Evolutionary conservation across 768 basidiomycete species (phyloP), one percentile per base, ranked within the genome.

Genomic region (Xerocomus potaroensis): DNA sequence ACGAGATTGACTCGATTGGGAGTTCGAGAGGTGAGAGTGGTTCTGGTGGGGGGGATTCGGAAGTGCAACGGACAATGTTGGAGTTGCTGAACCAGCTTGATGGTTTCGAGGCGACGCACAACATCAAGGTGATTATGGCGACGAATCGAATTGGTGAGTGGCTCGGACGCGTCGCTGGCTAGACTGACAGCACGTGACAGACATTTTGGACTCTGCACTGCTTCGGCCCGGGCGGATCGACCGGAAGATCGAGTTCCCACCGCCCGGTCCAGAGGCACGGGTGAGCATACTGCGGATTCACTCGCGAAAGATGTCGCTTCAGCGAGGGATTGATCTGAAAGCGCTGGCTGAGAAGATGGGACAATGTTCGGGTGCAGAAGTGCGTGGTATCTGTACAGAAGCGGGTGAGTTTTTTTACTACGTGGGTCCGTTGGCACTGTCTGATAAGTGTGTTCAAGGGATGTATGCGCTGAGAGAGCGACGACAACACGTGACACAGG

Each of bases 321-420:
- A 98, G 70, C 80, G 95, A 48, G 94, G 94, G 2, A 99, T 99
- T 68, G 93, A 99, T 70, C 77, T 97, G n/a, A 87, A 91, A 14
- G 84, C 86, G 2, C 75, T 99, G 3, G 95, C 95, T 0, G 95
- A 98, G 67, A 98, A 99, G 77, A 99, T 98, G 95, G 95, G 95
- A 0, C 91, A 96, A 62, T 97, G 95, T 64, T 95, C 91, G 2
- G 95, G 95, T 55, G 95, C 95, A 2, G 95, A 99, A 66, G 95
- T 97, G 14, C 79, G 95, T 14, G 95, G 93, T 69, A 96, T 96
- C 56, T 95, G 92, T 64, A 95, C 94, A 0, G 92, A 95, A 72
- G 93, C 92, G n/a, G 90, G 90, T 83, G 47, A 49, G 82, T n/a
- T n/a, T n/a, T n/a, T n/a, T n/a, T n/a, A n/a, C n/a, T n/a, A n/a